Evolutionary conservation across 2,329 filamentous ascomycete species (phyloP), one percentile per base, ranked within the genome.

Genomic region (Lachnellula willkommii): DNA sequence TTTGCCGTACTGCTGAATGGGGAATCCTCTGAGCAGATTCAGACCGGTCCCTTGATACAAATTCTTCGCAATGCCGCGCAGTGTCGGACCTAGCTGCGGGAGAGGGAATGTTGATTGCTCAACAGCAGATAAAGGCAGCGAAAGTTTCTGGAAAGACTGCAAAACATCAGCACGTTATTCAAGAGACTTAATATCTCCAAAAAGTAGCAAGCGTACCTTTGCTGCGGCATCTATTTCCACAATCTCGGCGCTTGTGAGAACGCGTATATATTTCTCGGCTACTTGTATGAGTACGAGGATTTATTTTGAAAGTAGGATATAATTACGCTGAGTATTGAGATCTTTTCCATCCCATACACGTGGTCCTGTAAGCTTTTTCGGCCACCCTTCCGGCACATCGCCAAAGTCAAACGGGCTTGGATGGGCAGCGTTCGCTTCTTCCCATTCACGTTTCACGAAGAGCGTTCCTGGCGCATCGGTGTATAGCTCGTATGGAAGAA

Each of bases 281-380:
- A 32, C 28, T 32, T 32, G 9, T 12, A 32, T 32, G 3, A 32
- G 28, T 12, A 32, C 9, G 28, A 32, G 12, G 9, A 9, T 4
- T 32, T 32, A 12, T 12, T 4, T 32, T 32, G 4, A 32, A 32
- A 32, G 9, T 12, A 32, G 28, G 28, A 12, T 32, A 32, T 32
- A 32, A 32, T 32, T 32, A 32, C 28, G 37, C 17, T 40, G 37
- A 40, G 15, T 40, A 11, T 37, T 32, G 22, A 52, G 43, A 36
- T 52, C 12, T 17, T 45, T 45, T 22, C 50, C 50, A 15, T 52
- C 50, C 50, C 50, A 52, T 9, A 52, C 50, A 12, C 46, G 37
- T 28, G 50, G 50, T 11, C 50, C 50, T 11, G 37, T 32, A 22
- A 45, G 17, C 17, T 37, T 37, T 11, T 28, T 28, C 8, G 50